phyloP scores from a whole-genome alignment of 2,329 filamentous ascomycete species.

The Penicillium capsulatum region DNA sequence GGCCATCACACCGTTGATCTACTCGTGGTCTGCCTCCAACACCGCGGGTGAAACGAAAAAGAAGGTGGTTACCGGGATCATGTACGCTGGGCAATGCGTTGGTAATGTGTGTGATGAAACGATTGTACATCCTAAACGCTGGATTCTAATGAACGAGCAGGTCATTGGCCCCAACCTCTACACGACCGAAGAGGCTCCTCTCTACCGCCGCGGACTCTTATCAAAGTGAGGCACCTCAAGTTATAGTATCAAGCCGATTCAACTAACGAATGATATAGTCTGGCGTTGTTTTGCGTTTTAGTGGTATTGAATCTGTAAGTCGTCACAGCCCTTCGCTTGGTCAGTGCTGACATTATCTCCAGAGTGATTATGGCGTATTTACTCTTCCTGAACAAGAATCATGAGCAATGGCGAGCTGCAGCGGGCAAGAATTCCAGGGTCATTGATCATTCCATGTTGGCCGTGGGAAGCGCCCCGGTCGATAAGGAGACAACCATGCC shows the following conservation, averaged over 20 bases:
- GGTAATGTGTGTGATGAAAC: slow-evolving; percentile 49
- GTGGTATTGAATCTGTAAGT: slow-evolving; percentile 48
- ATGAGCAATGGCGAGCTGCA: slow-evolving; percentile 51
- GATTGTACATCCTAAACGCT: background rate
- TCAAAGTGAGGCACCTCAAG: slow-evolving; percentile 44
- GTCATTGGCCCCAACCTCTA: slow-evolving; percentile 64
- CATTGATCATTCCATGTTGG: slow-evolving; percentile 58
- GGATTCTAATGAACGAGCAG: slow-evolving; percentile 13
- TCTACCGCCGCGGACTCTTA: slow-evolving; percentile 55
- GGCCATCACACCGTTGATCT: slow-evolving; percentile 60
- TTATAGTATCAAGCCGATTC: background rate
- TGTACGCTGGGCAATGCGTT: slow-evolving; percentile 62
- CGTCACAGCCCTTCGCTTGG: background rate
- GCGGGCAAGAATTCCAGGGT: slow-evolving; percentile 58
- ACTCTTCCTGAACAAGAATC: slow-evolving; percentile 51
- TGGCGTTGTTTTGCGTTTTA: slow-evolving; percentile 59
- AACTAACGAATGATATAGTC: slow-evolving; percentile 25
- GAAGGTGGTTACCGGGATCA: slow-evolving; percentile 60
- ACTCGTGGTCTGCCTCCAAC: slow-evolving; percentile 64
- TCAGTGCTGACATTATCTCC: background rate
- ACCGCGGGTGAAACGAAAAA: slow-evolving; percentile 66
- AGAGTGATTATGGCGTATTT: slow-evolving; percentile 47
- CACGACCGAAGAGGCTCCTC: slow-evolving; percentile 56
- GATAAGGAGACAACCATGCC: slow-evolving; percentile 31
- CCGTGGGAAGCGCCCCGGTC: slow-evolving; percentile 22